Conservation (phyloP, 371 early-diverging fungal genomes). For the Lichtheimia ramosa region DNA sequence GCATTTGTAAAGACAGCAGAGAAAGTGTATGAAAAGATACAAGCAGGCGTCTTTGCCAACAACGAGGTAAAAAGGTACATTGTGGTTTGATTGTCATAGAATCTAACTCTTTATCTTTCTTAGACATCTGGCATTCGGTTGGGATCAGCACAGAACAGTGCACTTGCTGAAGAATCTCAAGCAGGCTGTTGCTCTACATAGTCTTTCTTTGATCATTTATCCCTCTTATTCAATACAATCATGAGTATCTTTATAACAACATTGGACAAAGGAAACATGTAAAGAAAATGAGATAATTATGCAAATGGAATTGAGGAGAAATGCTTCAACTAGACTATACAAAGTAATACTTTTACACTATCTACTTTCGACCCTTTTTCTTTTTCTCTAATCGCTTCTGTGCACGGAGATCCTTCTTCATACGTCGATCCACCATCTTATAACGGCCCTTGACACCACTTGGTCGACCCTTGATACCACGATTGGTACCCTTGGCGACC, state of each 20-base stretch:
- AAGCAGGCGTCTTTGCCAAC: constrained; percentile 72
- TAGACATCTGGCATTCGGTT: constrained; percentile 60
- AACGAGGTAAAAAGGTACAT: constrained; percentile 78
- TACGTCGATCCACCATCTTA: constrained; percentile 92
- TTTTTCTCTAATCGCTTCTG: constrained; percentile 72
- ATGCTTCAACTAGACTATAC: background rate
- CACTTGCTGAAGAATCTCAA: constrained; percentile 43
- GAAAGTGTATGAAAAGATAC: constrained; percentile 83
- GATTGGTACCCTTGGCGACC: constrained; percentile 87
- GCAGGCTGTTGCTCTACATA: constrained; percentile 27
- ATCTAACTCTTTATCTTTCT: background rate
- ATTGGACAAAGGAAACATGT: too few species aligned
- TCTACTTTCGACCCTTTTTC: constrained; percentile 17
- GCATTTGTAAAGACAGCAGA: constrained; percentile 78
- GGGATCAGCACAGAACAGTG: constrained; percentile 40
- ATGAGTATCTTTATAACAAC: too few species aligned
- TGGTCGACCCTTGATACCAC: constrained; percentile 91
- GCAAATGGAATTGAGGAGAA: background rate
- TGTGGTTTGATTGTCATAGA: too few species aligned
- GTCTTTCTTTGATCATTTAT: background rate
- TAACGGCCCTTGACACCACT: constrained; percentile 95
- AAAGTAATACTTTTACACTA: background rate
- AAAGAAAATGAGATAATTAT: too few species aligned
- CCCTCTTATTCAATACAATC: background rate
- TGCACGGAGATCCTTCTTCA: constrained; percentile 93